Base-by-base conservation (phyloP, 192 early-diverging fungal genomes). In the Mortierella alpina region DNA sequence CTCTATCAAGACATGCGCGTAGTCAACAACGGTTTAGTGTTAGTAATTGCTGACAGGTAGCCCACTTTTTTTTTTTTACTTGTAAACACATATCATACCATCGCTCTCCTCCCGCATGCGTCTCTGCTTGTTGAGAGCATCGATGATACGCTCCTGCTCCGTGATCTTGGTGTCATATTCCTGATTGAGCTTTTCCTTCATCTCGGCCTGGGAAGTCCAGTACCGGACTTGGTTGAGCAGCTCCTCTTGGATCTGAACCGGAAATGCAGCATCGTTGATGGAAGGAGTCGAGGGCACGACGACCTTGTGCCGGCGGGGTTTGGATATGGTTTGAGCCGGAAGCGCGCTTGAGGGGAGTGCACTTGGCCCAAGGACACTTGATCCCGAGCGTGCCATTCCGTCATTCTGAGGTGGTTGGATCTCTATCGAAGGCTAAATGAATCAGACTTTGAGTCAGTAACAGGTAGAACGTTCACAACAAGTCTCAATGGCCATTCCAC, bases 71-170 rank as follows among this genome's bases (percentile, higher is more conserved):
- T 69, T 49, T 51, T 10, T n/a, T 8, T 59, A 44, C 60, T 70
- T n/a, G n/a, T n/a, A n/a, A n/a, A n/a, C n/a, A n/a, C n/a, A n/a
- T n/a, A n/a, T n/a, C n/a, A n/a, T 85, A 88, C 89, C 87, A 85
- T 90, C 86, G 61, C 73, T 83, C 65, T 90, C 89, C 76, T 90
- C 86, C 22, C 84, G 83, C 67, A 84, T 76, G 42, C 86, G 75
- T 31, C 88, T 57, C 61, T 88, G 84, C 31, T 87, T 88, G 56
- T 81, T 82, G 59, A 87, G 79, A 22, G 72, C 63, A 54, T 90
- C 89, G 59, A 84, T 81, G 48, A 72, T 76, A 18, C 87, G 74
- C 70, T 90, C 89, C 51, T 84, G 70, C 58, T 88, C 89, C 12
- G 83, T 83, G 54, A 84, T 87, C 57, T 87, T 85, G 22, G 63